Evolutionary conservation across 345 rosid species (phyloP).

Genomic region (Rhodomyrtus tomentosa): DNA sequence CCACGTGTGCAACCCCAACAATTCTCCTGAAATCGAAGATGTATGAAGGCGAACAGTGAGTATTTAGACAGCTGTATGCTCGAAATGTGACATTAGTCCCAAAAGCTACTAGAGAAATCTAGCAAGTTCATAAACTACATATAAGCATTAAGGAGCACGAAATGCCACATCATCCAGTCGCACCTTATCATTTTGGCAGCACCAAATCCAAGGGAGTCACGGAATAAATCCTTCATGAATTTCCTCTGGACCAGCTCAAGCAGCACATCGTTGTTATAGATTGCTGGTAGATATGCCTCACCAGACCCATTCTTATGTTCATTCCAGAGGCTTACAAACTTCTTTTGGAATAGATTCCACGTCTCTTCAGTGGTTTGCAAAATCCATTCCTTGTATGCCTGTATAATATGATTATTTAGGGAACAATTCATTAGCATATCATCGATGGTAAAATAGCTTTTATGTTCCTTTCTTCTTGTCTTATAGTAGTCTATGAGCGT

Average conservation of each 20-base stretch:
- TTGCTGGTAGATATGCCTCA: constrained; percentile 77
- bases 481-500: not conserved
- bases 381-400: constrained; percentile 77
- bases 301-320: constrained; percentile 70
- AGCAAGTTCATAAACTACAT: not conserved
- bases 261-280: constrained; percentile 57
- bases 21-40: constrained; percentile 51
- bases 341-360: constrained; percentile 60
- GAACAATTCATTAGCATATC: not conserved
- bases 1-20: constrained; percentile 94
- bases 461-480: not conserved
- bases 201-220: constrained; percentile 86
- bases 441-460: not conserved
- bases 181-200: constrained; percentile 97
- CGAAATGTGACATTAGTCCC: not conserved
- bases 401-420: not conserved
- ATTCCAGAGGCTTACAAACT: constrained; percentile 63
- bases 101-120: not conserved
- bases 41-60: not conserved
- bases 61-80: not conserved
- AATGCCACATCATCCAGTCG: not conserved
- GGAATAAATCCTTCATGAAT: constrained; percentile 59
- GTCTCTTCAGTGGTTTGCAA: constrained; percentile 59
- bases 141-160: not conserved
- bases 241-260: constrained; percentile 49